These are phyloP conservation scores for Botrytis deweyae DNA, from an alignment of 2,329 filamentous ascomycete species.

Conservation along the genomic window DNA sequence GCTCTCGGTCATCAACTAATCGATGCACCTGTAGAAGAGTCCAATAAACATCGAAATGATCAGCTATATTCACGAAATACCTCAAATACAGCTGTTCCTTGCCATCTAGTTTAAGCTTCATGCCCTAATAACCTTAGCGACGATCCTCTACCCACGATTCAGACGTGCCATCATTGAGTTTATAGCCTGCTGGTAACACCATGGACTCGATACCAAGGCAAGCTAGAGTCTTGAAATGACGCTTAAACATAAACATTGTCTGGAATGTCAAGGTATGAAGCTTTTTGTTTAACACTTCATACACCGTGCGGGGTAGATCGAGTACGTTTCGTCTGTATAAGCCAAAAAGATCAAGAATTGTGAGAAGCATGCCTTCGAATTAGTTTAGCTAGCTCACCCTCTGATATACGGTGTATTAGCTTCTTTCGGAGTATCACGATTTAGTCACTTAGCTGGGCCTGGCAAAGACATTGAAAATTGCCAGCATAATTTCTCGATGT, in stretches of 20 bases:
- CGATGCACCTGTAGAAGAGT: background rate
- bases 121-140: background rate
- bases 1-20: background rate
- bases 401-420: background rate
- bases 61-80: background rate
- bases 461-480: too few relatives aligned
- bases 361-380: accelerated
- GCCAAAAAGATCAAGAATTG: background rate
- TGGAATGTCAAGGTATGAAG: accelerated
- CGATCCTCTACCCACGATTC: background rate
- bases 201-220: background rate
- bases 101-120: background rate
- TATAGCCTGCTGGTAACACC: background rate
- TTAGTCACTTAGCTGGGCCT: too few relatives aligned
- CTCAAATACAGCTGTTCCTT: accelerated
- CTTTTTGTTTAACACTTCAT: background rate
- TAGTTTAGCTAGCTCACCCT: background rate
- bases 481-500: background rate
- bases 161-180: accelerated
- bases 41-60: background rate
- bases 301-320: background rate
- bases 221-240: background rate
- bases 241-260: accelerated
- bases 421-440: too few relatives aligned
- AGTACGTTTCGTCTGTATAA: background rate